Conservation (phyloP, 1,284 basidiomycete genomes). For the Hortiboletus rubellus region DNA sequence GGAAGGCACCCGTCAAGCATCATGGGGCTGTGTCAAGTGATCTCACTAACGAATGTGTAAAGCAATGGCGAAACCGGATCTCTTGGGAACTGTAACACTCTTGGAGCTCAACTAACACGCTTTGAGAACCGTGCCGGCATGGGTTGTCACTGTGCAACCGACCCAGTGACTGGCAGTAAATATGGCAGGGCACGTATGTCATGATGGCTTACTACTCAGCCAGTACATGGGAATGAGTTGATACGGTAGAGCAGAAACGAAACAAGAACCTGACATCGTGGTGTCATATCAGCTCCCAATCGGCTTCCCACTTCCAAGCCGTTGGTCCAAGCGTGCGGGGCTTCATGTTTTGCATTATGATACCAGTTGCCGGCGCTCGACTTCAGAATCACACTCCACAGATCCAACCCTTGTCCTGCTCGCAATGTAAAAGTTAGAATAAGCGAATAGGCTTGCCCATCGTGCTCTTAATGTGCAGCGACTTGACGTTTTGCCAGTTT, state of each 20-base stretch:
- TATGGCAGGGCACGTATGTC: constrained; percentile 16
- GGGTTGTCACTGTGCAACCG: not conserved
- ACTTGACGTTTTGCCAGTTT: constrained; percentile 99
- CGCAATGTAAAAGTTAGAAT: constrained; percentile 56
- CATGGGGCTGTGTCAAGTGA: constrained; percentile 19
- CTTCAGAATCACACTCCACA: constrained; percentile 16
- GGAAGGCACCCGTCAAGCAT: constrained; percentile 16
- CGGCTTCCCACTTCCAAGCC: constrained; percentile 65
- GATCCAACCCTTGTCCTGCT: constrained; percentile 7
- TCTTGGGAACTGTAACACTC: constrained; percentile 13
- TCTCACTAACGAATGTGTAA: not conserved
- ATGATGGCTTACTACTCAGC: constrained; percentile 12
- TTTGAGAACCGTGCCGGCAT: constrained; percentile 14
- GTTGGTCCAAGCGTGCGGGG: constrained; percentile 94
- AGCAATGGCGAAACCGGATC: not conserved
- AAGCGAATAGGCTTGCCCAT: constrained; percentile 98
- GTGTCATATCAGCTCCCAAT: constrained; percentile 79
- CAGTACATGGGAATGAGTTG: constrained; percentile 27
- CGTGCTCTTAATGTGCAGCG: constrained; percentile 97
- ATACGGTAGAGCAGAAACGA: constrained; percentile 13
- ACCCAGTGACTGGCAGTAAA: not conserved
- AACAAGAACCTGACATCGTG: constrained; percentile 22
- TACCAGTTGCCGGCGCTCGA: constrained; percentile 27
- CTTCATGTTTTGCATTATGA: constrained; percentile 83
- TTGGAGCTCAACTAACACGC: constrained; percentile 2